These are phyloP conservation scores for Claviceps lovelessii DNA, from an alignment of 2,329 filamentous ascomycete species.

Conservation along the genomic window DNA sequence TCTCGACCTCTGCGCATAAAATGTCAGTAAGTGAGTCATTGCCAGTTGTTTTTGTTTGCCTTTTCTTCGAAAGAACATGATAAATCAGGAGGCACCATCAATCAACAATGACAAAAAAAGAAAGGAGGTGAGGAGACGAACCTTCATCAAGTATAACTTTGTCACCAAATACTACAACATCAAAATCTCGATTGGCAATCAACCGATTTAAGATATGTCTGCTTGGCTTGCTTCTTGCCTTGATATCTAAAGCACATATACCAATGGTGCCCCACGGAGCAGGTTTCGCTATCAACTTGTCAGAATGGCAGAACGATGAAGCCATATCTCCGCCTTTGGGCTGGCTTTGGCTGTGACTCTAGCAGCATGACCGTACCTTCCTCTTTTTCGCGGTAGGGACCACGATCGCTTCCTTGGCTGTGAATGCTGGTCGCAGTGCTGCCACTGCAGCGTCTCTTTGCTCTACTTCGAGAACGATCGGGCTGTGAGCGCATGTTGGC, in stretches of 20 bases:
- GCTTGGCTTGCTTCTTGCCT: conserved; percentile 92
- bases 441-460: conserved; percentile 62
- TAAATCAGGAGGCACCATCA: too few species aligned
- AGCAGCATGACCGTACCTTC: conserved; percentile 22
- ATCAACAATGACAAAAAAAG: background rate
- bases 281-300: conserved; percentile 32
- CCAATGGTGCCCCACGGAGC: conserved; percentile 60
- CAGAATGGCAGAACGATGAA: conserved; percentile 9
- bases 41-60: background rate
- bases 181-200: conserved; percentile 82
- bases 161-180: conserved; percentile 94
- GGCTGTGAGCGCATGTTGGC: conserved; percentile 30
- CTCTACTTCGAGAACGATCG: conserved; percentile 50
- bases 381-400: conserved; percentile 42
- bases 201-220: conserved; percentile 89
- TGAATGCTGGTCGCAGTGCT: conserved; percentile 72
- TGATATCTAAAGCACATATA: conserved; percentile 88
- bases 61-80: background rate
- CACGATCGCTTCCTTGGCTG: conserved; percentile 60
- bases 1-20: conserved; percentile 56
- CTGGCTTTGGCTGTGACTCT: background rate
- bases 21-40: conserved; percentile 1
- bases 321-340: background rate
- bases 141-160: conserved; percentile 95
- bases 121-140: conserved; percentile 17